These are phyloP conservation scores for Kwoniella shandongensis DNA, from an alignment of 768 basidiomycete genomes.

Conservation along the genomic window DNA sequence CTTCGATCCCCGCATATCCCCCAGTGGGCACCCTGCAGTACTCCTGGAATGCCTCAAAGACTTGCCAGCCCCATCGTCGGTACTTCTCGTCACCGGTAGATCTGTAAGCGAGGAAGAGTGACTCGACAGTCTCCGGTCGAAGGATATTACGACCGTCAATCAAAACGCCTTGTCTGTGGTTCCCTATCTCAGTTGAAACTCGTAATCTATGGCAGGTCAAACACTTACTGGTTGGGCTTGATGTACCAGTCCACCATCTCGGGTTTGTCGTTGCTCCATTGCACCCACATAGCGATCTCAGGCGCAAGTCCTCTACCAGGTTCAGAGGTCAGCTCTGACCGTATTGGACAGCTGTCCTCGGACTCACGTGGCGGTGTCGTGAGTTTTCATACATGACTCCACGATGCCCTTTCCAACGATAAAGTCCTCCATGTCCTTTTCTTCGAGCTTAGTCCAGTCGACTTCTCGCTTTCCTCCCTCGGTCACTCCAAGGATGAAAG, in stretches of 20 bases:
- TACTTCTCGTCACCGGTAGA: constrained; percentile 80
- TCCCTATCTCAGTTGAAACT: too few species aligned
- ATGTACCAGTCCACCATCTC: constrained; percentile 82
- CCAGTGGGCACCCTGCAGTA: constrained; percentile 75
- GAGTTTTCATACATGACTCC: constrained; percentile 71
- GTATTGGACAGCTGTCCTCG: background rate
- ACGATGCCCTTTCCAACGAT: constrained; percentile 74
- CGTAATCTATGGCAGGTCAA: background rate
- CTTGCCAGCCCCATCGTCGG: constrained; percentile 79
- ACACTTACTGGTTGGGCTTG: constrained; percentile 57
- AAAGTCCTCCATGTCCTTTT: constrained; percentile 73
- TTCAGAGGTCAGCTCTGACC: background rate
- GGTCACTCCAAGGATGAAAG: constrained; percentile 85
- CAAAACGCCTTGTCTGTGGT: constrained; percentile 31
- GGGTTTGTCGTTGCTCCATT: constrained; percentile 51
- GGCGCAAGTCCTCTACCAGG: constrained; percentile 71
- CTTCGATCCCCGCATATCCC: constrained; percentile 78
- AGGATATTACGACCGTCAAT: constrained; percentile 93
- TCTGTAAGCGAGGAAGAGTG: constrained; percentile 86
- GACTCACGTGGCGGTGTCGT: constrained; percentile 76
- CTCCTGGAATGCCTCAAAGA: constrained; percentile 83
- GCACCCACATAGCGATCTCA: constrained; percentile 84
- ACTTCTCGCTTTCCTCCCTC: constrained; percentile 40
- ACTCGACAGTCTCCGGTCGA: constrained; percentile 92
- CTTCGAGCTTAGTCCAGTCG: constrained; percentile 62